Evolutionary conservation across 176 grass and related monocot species (phyloP), one percentile per base, ranked within the genome.

Genomic region (Lolium rigidum): DNA sequence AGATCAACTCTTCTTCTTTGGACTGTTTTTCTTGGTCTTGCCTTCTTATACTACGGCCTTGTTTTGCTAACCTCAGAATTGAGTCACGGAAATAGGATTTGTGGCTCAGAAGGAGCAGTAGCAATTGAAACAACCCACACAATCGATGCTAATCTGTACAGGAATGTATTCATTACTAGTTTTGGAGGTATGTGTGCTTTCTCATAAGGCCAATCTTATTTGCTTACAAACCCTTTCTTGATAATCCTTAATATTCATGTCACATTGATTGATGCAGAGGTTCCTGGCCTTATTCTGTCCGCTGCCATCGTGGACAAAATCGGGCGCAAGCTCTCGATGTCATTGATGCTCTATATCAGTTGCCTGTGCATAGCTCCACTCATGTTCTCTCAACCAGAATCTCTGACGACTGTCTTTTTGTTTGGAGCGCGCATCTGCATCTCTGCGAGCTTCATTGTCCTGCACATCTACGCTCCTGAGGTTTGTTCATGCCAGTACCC

Each of bases 401-500:
- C 70, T 39, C 22, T 92, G 61, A 95, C 91, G 46, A 95, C 93
- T 0, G 26, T 82, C 63, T 88, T 90, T 84, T 48, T 98, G 69
- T 98, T 98, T 28, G 73, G 89, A 66, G 91, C 91, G 3, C 93
- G 93, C 6, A 64, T 91, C 26, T 98, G 90, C 87, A 94, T 98
- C 62, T 90, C 88, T 0, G 88, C 90, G 10, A 94, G 93, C 86
- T 98, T 98, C 92, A 91, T 69, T 25, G 66, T 95, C 26, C 24
- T 98, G 71, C 94, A 95, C 70, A 89, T 95, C 58, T 98, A 98
- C 16, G 93, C 96, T 50, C 93, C 93, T 60, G 96, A 98, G 93
- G 96, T 98, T 37, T 46, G 91, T 26, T 55, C 73, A 31, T 14
- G 31, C 2, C 35, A 11, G 31, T 24, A 62, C 15, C 18, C 18